A percentile compares a stretch with the other conserved stretches of the same genome.
phyloP scores from a whole-genome alignment of 768 basidiomycete genomes.

The Ramaria sp. region DNA sequence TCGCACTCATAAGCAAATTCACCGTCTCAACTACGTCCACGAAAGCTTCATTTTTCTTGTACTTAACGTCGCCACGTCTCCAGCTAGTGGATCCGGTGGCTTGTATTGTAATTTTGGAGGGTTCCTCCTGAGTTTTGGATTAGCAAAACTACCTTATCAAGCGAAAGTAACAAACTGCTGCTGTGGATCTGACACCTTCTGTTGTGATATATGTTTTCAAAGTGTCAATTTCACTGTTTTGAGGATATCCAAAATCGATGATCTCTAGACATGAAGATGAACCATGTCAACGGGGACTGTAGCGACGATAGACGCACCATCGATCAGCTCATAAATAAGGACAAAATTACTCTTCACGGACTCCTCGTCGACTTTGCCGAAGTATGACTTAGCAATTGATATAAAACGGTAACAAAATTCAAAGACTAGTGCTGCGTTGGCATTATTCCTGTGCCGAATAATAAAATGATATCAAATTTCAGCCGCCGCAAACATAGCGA shows the following conservation, averaged over 20 bases:
- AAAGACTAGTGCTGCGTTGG: constrained; percentile 95
- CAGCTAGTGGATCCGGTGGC: constrained; percentile 96
- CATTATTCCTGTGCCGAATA: constrained; percentile 62
- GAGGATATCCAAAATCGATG: constrained; percentile 97
- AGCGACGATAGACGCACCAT: constrained; percentile 44
- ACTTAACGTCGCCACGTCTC: constrained; percentile 92
- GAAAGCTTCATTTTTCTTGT: constrained; percentile 99
- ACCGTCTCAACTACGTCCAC: constrained; percentile 99
- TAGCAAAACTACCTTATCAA: constrained; percentile 2
- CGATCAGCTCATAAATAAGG: constrained; percentile 94
- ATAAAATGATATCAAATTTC: not conserved
- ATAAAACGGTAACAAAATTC: constrained; percentile 97
- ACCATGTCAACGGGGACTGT: constrained; percentile 10
- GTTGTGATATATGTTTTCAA: constrained; percentile 97
- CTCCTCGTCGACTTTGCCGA: constrained; percentile 97
- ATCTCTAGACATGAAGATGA: constrained; percentile 51
- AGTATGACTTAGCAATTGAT: constrained; percentile 89
- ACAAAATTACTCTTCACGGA: constrained; percentile 99
- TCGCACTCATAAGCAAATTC: constrained; percentile 94
- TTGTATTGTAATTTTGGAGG: constrained; percentile 93
- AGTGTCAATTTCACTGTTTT: constrained; percentile 97
- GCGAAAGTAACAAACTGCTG: constrained; percentile 45
- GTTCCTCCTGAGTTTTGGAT: constrained; percentile 63
- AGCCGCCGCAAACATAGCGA: not conserved
- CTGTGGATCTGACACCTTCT: constrained; percentile 82